Percentiles rank a stretch among this genome's conserved stretches.
Evolutionary conservation across 306 rosid species (phyloP).

Genomic region (Rosa lucieae): DNA sequence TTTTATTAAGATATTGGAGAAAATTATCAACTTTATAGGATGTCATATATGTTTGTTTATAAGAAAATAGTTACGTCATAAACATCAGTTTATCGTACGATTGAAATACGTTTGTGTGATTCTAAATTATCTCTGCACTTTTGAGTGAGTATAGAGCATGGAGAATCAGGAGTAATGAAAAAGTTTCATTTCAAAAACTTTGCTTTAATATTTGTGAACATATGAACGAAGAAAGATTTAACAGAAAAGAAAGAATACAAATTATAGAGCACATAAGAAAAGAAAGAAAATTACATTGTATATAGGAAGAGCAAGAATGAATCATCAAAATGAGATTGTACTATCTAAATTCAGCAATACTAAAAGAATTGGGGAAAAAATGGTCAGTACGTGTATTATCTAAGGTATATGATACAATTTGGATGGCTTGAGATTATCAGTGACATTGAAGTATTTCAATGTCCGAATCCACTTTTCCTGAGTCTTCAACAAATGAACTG

Average conservation of each 20-base stretch:
- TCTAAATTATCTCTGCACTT: too few species aligned
- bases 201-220: neutral
- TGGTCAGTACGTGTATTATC: neutral
- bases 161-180: too few species aligned
- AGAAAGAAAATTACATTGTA: constrained; percentile 2
- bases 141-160: too few species aligned
- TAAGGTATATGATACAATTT: constrained; percentile 72
- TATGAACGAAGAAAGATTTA: neutral
- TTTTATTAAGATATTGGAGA: too few species aligned
- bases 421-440: constrained; percentile 59
- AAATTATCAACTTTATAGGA: too few species aligned
- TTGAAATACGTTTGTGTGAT: too few species aligned
- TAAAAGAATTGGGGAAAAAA: constrained; percentile 17
- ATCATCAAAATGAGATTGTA: constrained; percentile 8
- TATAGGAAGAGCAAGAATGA: constrained; percentile 1
- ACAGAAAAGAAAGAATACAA: neutral
- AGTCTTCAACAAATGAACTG: constrained; percentile 94
- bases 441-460: constrained; percentile 65
- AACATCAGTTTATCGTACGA: too few species aligned
- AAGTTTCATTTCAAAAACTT: neutral
- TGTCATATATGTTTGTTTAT: too few species aligned
- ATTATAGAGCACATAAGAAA: neutral
- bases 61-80: too few species aligned
- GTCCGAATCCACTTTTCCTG: constrained; percentile 79
- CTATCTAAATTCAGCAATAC: neutral